A percentile compares a stretch with the other conserved stretches of the same genome.
These are phyloP conservation scores for Schizosaccharomyces versatilis DNA, from an alignment of 1,139 yeast species.

Conservation along the genomic window DNA sequence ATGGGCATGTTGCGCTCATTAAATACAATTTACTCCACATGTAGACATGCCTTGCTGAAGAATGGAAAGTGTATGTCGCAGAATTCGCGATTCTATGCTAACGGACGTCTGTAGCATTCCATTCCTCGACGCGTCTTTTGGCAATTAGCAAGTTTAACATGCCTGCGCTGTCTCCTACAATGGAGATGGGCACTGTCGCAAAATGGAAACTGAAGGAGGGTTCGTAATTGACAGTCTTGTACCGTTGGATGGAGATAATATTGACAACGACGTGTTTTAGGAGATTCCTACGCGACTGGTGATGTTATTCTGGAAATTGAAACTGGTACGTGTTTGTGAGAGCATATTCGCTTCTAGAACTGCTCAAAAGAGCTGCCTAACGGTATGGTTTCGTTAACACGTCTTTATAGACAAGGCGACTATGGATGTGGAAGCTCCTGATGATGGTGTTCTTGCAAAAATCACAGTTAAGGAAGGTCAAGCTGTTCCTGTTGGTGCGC, in stretches of 20 bases:
- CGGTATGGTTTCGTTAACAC: background rate
- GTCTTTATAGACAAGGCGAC: conserved; percentile 62
- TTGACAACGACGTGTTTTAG: background rate
- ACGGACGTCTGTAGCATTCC: background rate
- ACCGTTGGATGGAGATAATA: background rate
- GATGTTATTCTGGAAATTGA: conserved; percentile 91
- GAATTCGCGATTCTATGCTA: too few species aligned
- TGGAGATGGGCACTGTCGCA: conserved; percentile 95
- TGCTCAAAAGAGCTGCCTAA: background rate
- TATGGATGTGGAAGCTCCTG: conserved; percentile 97
- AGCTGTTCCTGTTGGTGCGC: conserved; percentile 64
- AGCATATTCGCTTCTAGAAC: background rate
- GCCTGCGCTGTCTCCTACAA: conserved; percentile 99
- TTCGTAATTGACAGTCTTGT: background rate
- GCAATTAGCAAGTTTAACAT: conserved; percentile 20
- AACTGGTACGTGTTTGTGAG: conserved; percentile 47
- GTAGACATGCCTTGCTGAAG: too few species aligned
- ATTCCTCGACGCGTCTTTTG: background rate
- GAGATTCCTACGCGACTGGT: conserved; percentile 50
- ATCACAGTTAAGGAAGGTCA: conserved; percentile 47
- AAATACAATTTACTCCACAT: too few species aligned
- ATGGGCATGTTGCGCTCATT: too few species aligned
- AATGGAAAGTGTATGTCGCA: too few species aligned
- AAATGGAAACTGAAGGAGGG: conserved; percentile 79
- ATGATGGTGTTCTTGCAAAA: conserved; percentile 75